Base-by-base conservation (phyloP, 257 asterid species). In the Craterostigma plantagineum region DNA sequence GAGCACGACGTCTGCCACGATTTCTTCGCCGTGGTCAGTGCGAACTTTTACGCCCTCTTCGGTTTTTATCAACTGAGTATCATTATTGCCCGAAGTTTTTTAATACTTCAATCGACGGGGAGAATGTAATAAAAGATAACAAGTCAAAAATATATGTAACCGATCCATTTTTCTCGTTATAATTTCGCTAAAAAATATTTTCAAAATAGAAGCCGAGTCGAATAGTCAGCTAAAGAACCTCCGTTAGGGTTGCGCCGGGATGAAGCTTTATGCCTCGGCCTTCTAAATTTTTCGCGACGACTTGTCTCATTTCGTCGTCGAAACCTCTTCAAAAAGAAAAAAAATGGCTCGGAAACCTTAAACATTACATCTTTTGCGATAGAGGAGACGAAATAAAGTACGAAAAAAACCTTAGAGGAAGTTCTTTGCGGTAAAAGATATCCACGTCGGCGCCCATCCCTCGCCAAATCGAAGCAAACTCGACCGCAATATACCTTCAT, bases 391-490 rank as follows among this genome's bases (percentile, higher is more conserved):
- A 4, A 6, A 15, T 4, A 38, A n/a, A 4, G 7, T 38, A 38
- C 7, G 13, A 38, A 38, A 7, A 38, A 6, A 6, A 87, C 98
- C 98, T 90, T 62, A 90, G 60, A 42, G 98, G 98, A 54, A 90
- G 94, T 58, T 90, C 95, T 70, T 67, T 90, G 62, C 98, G 73
- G 84, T 66, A 90, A 51, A 56, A 70, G 27, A 90, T 64, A 65
- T 90, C 92, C 42, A 83, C 95, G 8, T 72, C 46, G 33, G 77
- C 81, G 23, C 98, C 98, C 94, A 90, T 83, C 44, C 98, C 98
- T 47, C 98, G 75, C 98, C 98, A 90, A 66, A 90, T 90, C 16
- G 98, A 90, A 67, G 98, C 98, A 65, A 90, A 90, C 79, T 90
- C 98, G 56, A 90, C 95, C 46, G 98, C 87, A 69, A 90, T 90